Base-by-base conservation (phyloP, 208 protist genomes). In the Entamoeba nuttalli region DNA sequence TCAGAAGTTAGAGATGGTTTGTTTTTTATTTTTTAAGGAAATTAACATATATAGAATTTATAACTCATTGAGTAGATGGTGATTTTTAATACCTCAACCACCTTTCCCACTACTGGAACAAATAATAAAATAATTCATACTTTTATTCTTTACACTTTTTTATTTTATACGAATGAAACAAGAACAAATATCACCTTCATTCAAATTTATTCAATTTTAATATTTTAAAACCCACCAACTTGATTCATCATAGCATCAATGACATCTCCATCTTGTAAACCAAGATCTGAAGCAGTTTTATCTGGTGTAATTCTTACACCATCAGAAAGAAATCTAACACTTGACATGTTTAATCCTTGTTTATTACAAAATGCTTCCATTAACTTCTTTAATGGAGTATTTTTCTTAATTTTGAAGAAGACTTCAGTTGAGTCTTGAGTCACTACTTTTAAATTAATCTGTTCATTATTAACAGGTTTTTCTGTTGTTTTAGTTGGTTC, bases 231-330 rank as follows among this genome's bases (percentile, higher is more conserved):
- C 5, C 94, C 94, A 62, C 94, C 94, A 19, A 93, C 62, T 30
- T 95, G 94, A 25, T 95, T 48, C 44, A 93, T 52, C 94, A 95
- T 95, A 7, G 94, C 94, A 30, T 95, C 94, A 73, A 95, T 95
- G 44, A 95, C 35, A 73, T 95, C 94, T 7, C 94, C 25, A 30
- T 95, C 94, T n/a, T 95, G 44, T 30, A 95, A 30, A n/a, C 62
- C 94, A 11, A 95, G 25, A 14, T 95, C 44, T 11, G 94, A 48
- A 44, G 94, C 44, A 35, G 94, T 95, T 93, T 95, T 48, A n/a
- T 71, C 62, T 50, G 50, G 50, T 11, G 41, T 51, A 50, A 95
- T 48, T 51, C 94, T 71, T 5, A 55, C 50, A 11, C 94, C 94
- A 30, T 95, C 94, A 52, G 35, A 71, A 11, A 95, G 21, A 30